Evolutionary conservation across 495 filamentous ascomycete genomes (phyloP).

Genomic region (Neurospora sp.): DNA sequence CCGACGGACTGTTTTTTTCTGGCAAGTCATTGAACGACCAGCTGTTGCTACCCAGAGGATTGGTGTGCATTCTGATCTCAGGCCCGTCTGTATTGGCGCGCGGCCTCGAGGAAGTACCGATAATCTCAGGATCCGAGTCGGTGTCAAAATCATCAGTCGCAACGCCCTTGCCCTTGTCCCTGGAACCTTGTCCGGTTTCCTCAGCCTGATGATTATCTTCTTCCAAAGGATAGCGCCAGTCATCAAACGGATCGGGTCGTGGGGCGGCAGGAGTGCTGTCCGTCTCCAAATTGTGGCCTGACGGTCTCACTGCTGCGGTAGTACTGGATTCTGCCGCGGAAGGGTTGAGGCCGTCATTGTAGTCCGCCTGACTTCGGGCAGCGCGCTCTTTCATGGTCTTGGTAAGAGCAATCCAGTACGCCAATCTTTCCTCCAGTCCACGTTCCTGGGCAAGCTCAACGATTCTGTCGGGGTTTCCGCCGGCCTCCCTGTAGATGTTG

Average conservation of each 20-base stretch:
- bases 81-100: conserved; percentile 41
- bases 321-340: not conserved
- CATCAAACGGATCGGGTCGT: not conserved
- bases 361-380: not conserved
- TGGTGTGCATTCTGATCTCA: conserved; percentile 18
- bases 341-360: not conserved
- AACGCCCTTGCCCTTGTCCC: conserved; percentile 7
- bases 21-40: conserved; percentile 34
- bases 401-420: conserved; percentile 36
- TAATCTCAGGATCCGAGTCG: conserved; percentile 3
- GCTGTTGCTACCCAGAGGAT: conserved; percentile 38
- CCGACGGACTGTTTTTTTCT: not conserved
- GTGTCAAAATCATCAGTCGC: not conserved
- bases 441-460: conserved; percentile 53
- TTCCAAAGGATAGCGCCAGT: not conserved
- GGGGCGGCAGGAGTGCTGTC: not conserved
- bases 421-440: conserved; percentile 44
- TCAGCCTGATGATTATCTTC: not conserved
- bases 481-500: conserved; percentile 41
- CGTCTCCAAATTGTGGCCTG: not conserved
- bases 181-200: not conserved
- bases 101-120: conserved; percentile 9
- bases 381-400: conserved; percentile 15
- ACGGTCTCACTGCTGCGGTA: not conserved
- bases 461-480: conserved; percentile 50